phyloP scores from a whole-genome alignment of 768 basidiomycete genomes.

The Hygrocybe coccinea region DNA sequence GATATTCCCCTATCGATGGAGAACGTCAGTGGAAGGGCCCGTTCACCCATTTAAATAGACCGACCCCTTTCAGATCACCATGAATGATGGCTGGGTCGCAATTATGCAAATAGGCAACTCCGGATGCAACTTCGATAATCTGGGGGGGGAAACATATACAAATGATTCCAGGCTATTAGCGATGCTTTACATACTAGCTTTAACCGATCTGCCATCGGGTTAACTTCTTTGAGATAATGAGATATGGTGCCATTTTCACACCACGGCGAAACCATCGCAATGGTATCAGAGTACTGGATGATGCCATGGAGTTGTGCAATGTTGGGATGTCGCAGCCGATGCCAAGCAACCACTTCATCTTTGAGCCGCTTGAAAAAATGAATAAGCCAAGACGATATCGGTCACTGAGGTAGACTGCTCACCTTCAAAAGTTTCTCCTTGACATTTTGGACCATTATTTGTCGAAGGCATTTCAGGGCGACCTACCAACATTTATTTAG shows the following conservation, averaged over 20 bases:
- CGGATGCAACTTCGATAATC: slow-evolving; percentile 53
- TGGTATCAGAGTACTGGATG: slow-evolving; percentile 43
- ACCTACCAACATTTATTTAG: slow-evolving; percentile 34
- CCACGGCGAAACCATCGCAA: slow-evolving; percentile 66
- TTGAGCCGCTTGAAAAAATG: slow-evolving; percentile 46
- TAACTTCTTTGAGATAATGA: slow-evolving; percentile 40
- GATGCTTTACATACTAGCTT: slow-evolving; percentile 35
- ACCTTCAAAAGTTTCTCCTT: slow-evolving; percentile 53
- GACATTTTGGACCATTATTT: slow-evolving; percentile 46
- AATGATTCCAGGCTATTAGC: neutral
- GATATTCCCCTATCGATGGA: slow-evolving; percentile 45
- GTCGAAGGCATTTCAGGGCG: slow-evolving; percentile 53
- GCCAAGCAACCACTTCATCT: slow-evolving; percentile 55
- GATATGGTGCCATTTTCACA: slow-evolving; percentile 54
- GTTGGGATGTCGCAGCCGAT: slow-evolving; percentile 51
- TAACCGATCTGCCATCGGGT: slow-evolving; percentile 40
- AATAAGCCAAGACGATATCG: neutral
- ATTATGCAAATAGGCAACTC: slow-evolving; percentile 53
- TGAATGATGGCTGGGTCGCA: slow-evolving; percentile 52
- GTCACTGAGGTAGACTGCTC: neutral
- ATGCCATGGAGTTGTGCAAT: slow-evolving; percentile 54
- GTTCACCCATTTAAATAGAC: slow-evolving; percentile 13
- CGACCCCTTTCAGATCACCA: slow-evolving; percentile 58
- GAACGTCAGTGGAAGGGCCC: neutral
- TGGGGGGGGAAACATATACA: slow-evolving; percentile 18